A percentile compares a stretch with the other conserved stretches of the same genome.
Evolutionary conservation across 2,329 filamentous ascomycete genomes (phyloP).

Genomic region (Aspergillus tamarii): DNA sequence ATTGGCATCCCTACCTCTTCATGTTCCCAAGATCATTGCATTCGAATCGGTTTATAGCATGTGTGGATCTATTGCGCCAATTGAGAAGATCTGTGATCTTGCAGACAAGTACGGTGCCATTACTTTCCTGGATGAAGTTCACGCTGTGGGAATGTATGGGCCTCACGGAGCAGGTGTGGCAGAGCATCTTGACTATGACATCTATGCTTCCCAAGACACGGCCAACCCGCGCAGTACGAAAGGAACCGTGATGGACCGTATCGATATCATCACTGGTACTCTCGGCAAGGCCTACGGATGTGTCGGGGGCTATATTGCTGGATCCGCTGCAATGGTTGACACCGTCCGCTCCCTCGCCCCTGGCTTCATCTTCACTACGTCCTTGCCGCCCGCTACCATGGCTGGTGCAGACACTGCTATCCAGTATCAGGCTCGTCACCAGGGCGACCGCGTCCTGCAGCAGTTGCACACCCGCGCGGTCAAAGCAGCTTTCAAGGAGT

Average conservation of each 20-base stretch:
- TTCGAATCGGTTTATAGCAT: constrained; percentile 99
- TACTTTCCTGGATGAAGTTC: constrained; percentile 97
- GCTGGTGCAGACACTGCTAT: constrained; percentile 89
- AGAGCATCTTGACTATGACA: constrained; percentile 93
- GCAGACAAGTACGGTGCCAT: constrained; percentile 97
- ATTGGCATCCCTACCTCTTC: constrained; percentile 79
- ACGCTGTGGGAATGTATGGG: constrained; percentile 99
- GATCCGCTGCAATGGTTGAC: constrained; percentile 82
- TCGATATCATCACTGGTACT: constrained; percentile 97
- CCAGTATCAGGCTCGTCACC: constrained; percentile 85
- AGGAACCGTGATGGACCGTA: constrained; percentile 90
- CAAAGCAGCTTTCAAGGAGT: constrained; percentile 76
- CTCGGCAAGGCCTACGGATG: constrained; percentile 97
- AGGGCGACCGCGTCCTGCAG: constrained; percentile 86
- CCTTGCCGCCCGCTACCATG: constrained; percentile 94
- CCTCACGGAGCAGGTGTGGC: constrained; percentile 93
- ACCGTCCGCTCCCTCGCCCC: constrained; percentile 91
- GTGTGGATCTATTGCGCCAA: constrained; percentile 96
- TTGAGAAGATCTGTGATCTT: constrained; percentile 92
- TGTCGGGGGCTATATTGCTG: constrained; percentile 96
- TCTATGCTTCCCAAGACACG: constrained; percentile 74
- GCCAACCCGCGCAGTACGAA: constrained; percentile 45
- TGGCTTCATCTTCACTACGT: constrained; percentile 98
- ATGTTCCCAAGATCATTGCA: constrained; percentile 95
- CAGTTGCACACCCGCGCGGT: constrained; percentile 95